Conservation (phyloP, 2,329 filamentous ascomycete genomes). For the Penicillium sp. region DNA sequence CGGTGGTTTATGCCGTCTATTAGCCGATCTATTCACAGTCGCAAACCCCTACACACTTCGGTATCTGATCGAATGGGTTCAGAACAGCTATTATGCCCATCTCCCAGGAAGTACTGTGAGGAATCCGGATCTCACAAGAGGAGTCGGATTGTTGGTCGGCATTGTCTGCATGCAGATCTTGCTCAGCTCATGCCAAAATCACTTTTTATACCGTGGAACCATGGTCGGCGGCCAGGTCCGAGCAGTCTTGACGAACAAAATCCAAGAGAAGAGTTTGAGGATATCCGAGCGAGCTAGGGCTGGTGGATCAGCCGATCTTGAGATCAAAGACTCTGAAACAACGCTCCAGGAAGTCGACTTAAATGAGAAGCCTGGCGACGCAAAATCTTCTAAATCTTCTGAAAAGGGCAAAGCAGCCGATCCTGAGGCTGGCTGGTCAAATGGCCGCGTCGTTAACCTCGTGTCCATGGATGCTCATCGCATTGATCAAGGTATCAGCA, state of each 20-base stretch:
- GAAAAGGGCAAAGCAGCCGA: background rate
- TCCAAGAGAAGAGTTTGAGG: slow-evolving; percentile 2
- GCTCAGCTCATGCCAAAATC: background rate
- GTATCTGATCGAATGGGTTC: background rate
- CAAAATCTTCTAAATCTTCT: background rate
- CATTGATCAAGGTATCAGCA: background rate
- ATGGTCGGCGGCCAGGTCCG: background rate
- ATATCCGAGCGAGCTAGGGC: slow-evolving; percentile 1
- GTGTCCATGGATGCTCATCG: background rate
- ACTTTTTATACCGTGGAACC: background rate
- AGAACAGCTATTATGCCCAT: background rate
- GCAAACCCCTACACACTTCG: background rate
- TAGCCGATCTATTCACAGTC: background rate
- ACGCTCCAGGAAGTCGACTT: background rate
- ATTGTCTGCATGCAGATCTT: background rate
- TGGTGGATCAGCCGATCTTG: background rate
- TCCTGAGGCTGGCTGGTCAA: background rate
- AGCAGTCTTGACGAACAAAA: background rate
- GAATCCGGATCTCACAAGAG: background rate
- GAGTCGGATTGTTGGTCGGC: background rate
- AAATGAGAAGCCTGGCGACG: background rate
- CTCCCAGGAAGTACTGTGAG: background rate
- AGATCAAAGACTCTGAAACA: background rate
- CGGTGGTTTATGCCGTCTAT: background rate
- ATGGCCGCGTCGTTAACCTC: background rate